Evolutionary conservation across 2,329 filamentous ascomycete genomes (phyloP).

Genomic region (Penicillium sp.): DNA sequence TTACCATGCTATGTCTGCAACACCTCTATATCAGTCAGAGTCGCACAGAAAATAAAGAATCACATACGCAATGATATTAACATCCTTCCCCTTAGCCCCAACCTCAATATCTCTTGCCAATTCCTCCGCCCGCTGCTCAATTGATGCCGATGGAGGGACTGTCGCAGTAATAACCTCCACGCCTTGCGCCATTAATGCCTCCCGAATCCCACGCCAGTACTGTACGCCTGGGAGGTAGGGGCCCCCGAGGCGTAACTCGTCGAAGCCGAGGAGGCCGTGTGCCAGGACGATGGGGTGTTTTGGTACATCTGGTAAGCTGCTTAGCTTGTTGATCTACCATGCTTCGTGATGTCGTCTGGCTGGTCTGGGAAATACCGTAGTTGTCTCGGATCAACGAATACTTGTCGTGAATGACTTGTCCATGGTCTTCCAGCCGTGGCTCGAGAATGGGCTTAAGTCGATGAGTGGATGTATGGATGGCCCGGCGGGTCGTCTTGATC

Average conservation of each 20-base stretch:
- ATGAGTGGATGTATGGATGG: slow-evolving; percentile 23
- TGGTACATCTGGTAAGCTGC: slow-evolving; percentile 40
- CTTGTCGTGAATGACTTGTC: slow-evolving; percentile 62
- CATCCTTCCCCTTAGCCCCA: slow-evolving; percentile 59
- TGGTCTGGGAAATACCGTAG: slow-evolving; percentile 53
- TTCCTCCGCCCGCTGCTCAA: slow-evolving; percentile 61
- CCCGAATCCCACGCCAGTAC: slow-evolving; percentile 68
- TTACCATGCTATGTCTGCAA: slow-evolving; percentile 54
- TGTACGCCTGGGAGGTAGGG: slow-evolving; percentile 60
- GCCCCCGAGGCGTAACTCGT: slow-evolving; percentile 62
- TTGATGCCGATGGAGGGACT: slow-evolving; percentile 63
- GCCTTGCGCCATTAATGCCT: slow-evolving; percentile 60
- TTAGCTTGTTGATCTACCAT: too few species aligned
- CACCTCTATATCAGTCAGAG: slow-evolving; percentile 1
- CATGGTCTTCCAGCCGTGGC: slow-evolving; percentile 56
- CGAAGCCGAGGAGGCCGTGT: slow-evolving; percentile 69
- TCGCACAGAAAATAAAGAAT: background rate
- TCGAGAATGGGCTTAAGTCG: slow-evolving; percentile 40
- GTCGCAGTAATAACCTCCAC: slow-evolving; percentile 65
- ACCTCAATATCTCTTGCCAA: slow-evolving; percentile 58
- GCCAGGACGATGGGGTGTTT: slow-evolving; percentile 66
- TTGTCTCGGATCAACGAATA: slow-evolving; percentile 62
- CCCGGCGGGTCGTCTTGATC: slow-evolving; percentile 2
- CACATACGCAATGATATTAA: slow-evolving; percentile 68
- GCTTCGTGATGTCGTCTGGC: too few species aligned